Evolutionary conservation across 768 basidiomycete genomes (phyloP), one percentile per base, ranked within the genome.

Genomic region (Rhizopogon salebrosus): DNA sequence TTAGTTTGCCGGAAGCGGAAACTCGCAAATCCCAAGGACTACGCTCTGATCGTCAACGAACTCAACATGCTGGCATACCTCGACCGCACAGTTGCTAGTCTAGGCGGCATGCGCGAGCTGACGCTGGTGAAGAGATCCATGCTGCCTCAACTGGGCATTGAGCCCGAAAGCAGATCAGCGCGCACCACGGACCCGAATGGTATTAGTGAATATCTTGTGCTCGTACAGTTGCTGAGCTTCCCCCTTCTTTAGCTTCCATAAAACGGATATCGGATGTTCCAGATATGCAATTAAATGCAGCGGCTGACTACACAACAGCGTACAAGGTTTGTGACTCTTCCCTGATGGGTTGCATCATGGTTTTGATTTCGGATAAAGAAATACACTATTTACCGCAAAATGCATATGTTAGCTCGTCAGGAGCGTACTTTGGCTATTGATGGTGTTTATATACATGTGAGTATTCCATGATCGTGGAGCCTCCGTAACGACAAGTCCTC

Each of bases 1-100:
- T 75, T 85, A 20, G 86, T 92, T 1, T 92, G 89, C 64, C 76
- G 80, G 35, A 82, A 81, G 62, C 79, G 85, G 45, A 83, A 82
- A 61, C 69, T 91, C 26, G 70, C 73, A 23, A 79, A 86, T 60
- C 79, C 87, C 27, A 82, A 87, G 53, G 87, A 92, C 53, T 98
- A 93, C 71, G 91, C 90, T 1, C 78, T 98, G 20, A 72, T 95
- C 37, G 70, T 89, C 41, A 67, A 68, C 11, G 67, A 74, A 11
- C 75, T 76, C 1, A 85, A 83, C 53, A 85, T 95, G 37, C 70
- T 92, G 51, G 85, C 93, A 29, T 95, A 95, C 24, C 79, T 98
- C 26, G 97, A 98, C 67, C 80, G 95, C 18, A 98, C 97, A 0
- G 95, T 98, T n/a, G 92, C 92, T 34, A 93, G 91, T 71, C 72